Evolutionary conservation across 495 filamentous ascomycete species (phyloP), one percentile per base, ranked within the genome.

Genomic region (Cladorrhinum samala): DNA sequence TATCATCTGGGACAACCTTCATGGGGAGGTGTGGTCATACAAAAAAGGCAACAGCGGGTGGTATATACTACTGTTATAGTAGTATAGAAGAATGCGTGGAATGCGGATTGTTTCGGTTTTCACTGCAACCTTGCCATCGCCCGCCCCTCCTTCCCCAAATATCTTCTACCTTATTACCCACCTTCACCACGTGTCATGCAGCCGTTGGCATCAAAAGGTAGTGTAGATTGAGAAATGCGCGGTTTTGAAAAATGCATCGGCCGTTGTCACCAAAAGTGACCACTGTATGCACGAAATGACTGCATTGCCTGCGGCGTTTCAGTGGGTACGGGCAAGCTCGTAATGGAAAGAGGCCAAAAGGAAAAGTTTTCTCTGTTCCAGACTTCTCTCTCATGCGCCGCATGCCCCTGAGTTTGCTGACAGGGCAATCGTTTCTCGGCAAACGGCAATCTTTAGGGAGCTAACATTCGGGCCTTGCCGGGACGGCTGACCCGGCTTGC

Each of bases 151-250:
- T 37, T 7, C 30, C 30, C 7, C 7, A 37, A 14, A 27, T 20
- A 23, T 25, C 42, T 23, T 23, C 45, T 47, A 45, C 42, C 42
- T 19, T 27, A 47, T 23, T 23, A 47, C 56, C 51, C 44, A 41
- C 46, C 60, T 30, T 27, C 20, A 63, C 64, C 64, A 67, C 64
- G 64, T 67, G 64, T 67, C 64, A 63, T 41, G 33, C 57, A 46
- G 47, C 56, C 47, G 64, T 65, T 67, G 64, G 62, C 14, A 67
- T 50, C 3, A 42, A 49, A 33, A 33, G 27, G 11, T 33, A 33
- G 46, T 25, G 38, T 41, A 47, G 27, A 55, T 11, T 41, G 48
- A 48, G 23, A 13, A 20, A 47, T 27, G 49, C 27, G 50, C 24
- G 51, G 46, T 50, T 56, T 53, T 20, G 30, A 40, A 17, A 24